These are phyloP conservation scores for Cudoniella acicularis DNA, from an alignment of 495 filamentous ascomycete species.

Conservation along the genomic window DNA sequence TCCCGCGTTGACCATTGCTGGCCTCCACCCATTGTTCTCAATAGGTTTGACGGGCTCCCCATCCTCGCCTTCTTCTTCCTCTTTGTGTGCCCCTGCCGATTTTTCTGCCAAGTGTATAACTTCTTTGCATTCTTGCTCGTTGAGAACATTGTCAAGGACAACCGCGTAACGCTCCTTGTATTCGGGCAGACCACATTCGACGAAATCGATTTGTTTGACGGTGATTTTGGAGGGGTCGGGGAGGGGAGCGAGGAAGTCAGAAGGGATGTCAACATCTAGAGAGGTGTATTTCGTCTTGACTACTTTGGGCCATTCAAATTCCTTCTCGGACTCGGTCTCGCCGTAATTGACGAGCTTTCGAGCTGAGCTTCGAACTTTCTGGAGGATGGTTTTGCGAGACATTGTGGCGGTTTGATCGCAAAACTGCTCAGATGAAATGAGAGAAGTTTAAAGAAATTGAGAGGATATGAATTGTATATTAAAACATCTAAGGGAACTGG, in stretches of 20 bases:
- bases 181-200: constrained; percentile 46
- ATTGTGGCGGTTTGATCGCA: constrained; percentile 2
- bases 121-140: constrained; percentile 54
- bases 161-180: constrained; percentile 54
- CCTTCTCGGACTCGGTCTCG: background rate
- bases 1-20: constrained; percentile 69
- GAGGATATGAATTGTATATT: background rate
- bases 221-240: constrained; percentile 25
- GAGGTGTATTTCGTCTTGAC: constrained; percentile 30
- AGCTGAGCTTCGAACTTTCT: constrained; percentile 2
- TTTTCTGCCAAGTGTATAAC: constrained; percentile 56
- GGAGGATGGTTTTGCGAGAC: background rate
- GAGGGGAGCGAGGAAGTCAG: constrained; percentile 28
- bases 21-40: constrained; percentile 45
- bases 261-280: constrained; percentile 28
- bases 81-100: constrained; percentile 31
- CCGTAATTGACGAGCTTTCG: background rate
- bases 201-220: constrained; percentile 47
- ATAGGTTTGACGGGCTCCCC: background rate
- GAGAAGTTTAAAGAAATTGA: background rate
- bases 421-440: background rate
- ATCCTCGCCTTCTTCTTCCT: constrained; percentile 18
- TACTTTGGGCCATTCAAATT: background rate
- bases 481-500: background rate
- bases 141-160: constrained; percentile 62